Conservation (phyloP, 345 rosid genomes). For the Melastoma malabathricum region DNA sequence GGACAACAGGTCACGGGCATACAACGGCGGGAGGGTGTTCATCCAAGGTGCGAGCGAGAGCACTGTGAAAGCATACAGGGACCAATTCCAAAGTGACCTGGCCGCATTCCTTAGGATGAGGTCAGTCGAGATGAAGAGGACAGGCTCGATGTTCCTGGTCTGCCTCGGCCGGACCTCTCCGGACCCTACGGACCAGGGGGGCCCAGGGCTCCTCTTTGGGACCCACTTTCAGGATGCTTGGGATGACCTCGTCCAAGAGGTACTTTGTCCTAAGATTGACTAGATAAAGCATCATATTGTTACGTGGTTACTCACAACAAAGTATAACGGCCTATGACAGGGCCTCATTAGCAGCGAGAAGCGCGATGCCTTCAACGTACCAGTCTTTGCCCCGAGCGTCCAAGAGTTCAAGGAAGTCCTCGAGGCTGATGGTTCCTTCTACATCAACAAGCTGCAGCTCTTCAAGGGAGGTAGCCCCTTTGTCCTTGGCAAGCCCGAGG, state of each 20-base stretch:
- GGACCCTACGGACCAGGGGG: conserved; percentile 91
- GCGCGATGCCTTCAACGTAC: conserved; percentile 80
- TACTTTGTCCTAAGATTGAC: conserved; percentile 9
- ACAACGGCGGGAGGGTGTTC: conserved; percentile 70
- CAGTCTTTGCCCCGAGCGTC: conserved; percentile 80
- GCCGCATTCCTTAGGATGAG: conserved; percentile 55
- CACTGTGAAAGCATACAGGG: conserved; percentile 52
- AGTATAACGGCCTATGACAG: conserved; percentile 12
- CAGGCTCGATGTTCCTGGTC: conserved; percentile 90
- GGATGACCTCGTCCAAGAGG: conserved; percentile 97
- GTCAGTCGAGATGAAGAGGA: conserved; percentile 63
- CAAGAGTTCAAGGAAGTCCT: conserved; percentile 83
- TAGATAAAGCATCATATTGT: too few species aligned
- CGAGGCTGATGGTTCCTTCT: conserved; percentile 59
- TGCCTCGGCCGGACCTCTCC: conserved; percentile 77
- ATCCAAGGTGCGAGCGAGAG: conserved; percentile 62
- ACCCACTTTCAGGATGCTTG: conserved; percentile 99
- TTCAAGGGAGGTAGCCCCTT: conserved; percentile 94
- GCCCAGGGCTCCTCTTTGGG: conserved; percentile 88
- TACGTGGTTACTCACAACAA: background rate
- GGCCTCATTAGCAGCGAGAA: conserved; percentile 55
- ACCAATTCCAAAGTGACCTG: conserved; percentile 67
- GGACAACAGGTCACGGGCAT: conserved; percentile 56
- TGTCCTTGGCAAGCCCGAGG: conserved; percentile 65
- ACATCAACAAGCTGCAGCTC: conserved; percentile 58